Conservation (phyloP, 2,329 filamentous ascomycete species). For the Fusarium aywerte region DNA sequence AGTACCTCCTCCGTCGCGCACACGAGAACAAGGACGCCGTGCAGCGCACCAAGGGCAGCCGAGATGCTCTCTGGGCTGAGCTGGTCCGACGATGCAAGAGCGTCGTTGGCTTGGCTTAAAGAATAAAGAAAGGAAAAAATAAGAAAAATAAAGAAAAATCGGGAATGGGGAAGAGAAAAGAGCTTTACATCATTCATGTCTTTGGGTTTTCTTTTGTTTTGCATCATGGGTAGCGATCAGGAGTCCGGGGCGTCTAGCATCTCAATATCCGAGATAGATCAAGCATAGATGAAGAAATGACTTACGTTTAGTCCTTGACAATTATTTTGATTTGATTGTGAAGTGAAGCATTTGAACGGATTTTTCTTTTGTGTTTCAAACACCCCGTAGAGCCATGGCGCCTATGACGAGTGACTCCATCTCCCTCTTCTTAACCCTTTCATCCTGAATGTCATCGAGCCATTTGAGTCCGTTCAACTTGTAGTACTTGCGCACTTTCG, state of each 20-base stretch:
- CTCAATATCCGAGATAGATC: slow-evolving; percentile 43
- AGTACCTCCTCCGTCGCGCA: slow-evolving; percentile 72
- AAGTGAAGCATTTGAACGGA: neutral
- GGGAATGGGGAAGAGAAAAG: slow-evolving; percentile 24
- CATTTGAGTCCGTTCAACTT: slow-evolving; percentile 75
- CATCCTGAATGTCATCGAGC: slow-evolving; percentile 59
- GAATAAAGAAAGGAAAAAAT: slow-evolving; percentile 29
- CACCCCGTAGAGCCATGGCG: slow-evolving; percentile 72
- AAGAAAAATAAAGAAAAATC: slow-evolving; percentile 4
- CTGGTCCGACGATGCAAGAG: slow-evolving; percentile 65
- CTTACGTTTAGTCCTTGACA: slow-evolving; percentile 40
- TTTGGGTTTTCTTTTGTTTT: slow-evolving; percentile 38
- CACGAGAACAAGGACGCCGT: slow-evolving; percentile 81
- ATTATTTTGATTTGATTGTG: slow-evolving; percentile 2
- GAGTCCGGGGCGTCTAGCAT: slow-evolving; percentile 44
- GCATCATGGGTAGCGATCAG: slow-evolving; percentile 47
- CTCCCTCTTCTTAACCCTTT: slow-evolving; percentile 60
- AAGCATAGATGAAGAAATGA: slow-evolving; percentile 45
- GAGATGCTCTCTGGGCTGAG: slow-evolving; percentile 72
- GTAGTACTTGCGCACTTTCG: slow-evolving; percentile 84
- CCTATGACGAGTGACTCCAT: slow-evolving; percentile 77
- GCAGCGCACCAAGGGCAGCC: slow-evolving; percentile 68
- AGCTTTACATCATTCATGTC: slow-evolving; percentile 40
- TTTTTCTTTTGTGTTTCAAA: slow-evolving; percentile 38
- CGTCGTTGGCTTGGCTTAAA: slow-evolving; percentile 52